These are phyloP conservation scores for Pyrenochaeta sp. DNA, from an alignment of 2,329 filamentous ascomycete genomes.

Conservation along the genomic window DNA sequence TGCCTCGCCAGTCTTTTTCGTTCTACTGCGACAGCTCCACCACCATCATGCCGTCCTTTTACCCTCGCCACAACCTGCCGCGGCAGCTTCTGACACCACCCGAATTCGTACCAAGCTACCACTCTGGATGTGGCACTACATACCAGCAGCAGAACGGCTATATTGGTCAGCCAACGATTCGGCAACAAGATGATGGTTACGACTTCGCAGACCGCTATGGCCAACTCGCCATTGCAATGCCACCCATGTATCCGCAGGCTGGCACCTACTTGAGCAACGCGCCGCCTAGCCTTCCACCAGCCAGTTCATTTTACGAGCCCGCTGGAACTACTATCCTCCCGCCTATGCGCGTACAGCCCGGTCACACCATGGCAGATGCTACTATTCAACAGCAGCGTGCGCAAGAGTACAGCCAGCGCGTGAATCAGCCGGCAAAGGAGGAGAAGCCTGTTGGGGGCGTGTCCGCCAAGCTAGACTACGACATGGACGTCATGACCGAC, in stretches of 20 bases:
- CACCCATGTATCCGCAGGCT: constrained; percentile 51
- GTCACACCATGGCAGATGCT: constrained; percentile 47
- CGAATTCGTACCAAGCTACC: constrained; percentile 56
- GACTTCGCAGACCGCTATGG: constrained; percentile 58
- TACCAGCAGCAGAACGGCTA: constrained; percentile 58
- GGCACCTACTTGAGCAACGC: constrained; percentile 51
- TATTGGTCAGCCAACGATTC: constrained; percentile 49
- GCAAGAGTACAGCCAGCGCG: constrained; percentile 50
- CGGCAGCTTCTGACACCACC: constrained; percentile 58
- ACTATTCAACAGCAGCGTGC: constrained; percentile 52
- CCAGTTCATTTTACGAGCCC: constrained; percentile 55
- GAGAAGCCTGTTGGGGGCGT: constrained; percentile 82
- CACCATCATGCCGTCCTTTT: constrained; percentile 61
- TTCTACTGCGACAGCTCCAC: constrained; percentile 42
- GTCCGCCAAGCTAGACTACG: constrained; percentile 93
- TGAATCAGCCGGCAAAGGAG: constrained; percentile 61
- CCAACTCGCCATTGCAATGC: constrained; percentile 52
- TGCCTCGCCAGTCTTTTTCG: constrained; percentile 55
- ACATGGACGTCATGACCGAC: constrained; percentile 95
- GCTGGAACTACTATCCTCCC: constrained; percentile 56
- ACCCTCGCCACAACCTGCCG: constrained; percentile 55
- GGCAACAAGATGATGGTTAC: constrained; percentile 56
- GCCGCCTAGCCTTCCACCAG: constrained; percentile 45
- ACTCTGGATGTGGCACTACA: constrained; percentile 55
- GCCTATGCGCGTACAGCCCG: constrained; percentile 56